Conservation (phyloP, 345 rosid genomes). For the Eutrema japonicum region DNA sequence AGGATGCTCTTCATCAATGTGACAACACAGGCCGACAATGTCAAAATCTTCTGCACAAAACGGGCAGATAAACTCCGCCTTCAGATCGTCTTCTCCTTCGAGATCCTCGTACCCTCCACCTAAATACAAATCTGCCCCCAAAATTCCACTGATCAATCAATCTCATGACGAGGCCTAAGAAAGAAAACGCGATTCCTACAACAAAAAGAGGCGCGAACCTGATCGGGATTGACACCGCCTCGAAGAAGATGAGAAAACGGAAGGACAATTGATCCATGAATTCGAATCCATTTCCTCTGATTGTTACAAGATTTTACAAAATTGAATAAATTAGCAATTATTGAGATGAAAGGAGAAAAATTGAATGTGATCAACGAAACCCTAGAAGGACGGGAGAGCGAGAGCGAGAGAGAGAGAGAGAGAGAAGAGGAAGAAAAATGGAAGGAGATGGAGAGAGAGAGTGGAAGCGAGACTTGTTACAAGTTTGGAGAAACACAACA, state of each 20-base stretch:
- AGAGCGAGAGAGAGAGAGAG: no score
- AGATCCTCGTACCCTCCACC: slow-evolving; percentile 61
- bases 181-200: neutral
- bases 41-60: slow-evolving; percentile 86
- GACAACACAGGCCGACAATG: slow-evolving; percentile 86
- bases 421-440: neutral
- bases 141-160: neutral
- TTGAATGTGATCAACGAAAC: slow-evolving; percentile 32
- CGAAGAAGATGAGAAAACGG: slow-evolving; percentile 43
- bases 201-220: slow-evolving; percentile 19
- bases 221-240: slow-evolving; percentile 42
- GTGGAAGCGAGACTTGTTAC: slow-evolving; percentile 43
- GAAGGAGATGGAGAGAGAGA: slow-evolving; percentile 32
- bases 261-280: slow-evolving; percentile 43
- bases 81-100: slow-evolving; percentile 66
- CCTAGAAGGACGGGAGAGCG: slow-evolving; percentile 27
- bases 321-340: neutral
- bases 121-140: slow-evolving; percentile 56
- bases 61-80: slow-evolving; percentile 71
- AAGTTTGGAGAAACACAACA: slow-evolving; percentile 20
- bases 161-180: neutral
- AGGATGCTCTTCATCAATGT: slow-evolving; percentile 89
- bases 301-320: neutral
- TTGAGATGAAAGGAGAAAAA: slow-evolving; percentile 12
- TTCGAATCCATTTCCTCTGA: slow-evolving; percentile 38